phyloP scores from a whole-genome alignment of 257 asterid species.

The Nemophila menziesii region DNA sequence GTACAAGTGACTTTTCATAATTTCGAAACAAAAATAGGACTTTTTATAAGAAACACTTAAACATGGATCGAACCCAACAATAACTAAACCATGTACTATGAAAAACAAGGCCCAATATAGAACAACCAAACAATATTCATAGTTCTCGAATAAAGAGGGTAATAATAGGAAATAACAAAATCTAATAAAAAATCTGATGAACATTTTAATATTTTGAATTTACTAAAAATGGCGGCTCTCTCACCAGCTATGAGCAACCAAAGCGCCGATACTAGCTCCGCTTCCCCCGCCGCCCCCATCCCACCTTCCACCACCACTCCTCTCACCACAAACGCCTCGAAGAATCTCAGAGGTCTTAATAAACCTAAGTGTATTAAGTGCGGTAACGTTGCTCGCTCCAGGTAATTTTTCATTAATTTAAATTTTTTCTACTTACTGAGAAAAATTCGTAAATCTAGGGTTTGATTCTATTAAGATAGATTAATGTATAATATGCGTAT shows the following conservation, averaged over 20 bases:
- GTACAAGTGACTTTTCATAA: too few species aligned
- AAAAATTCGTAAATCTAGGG: not conserved
- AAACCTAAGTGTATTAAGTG: conserved; percentile 97
- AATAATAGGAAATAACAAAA: too few species aligned
- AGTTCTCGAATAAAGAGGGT: too few species aligned
- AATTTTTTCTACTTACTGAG: not conserved
- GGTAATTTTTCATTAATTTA: conserved; percentile 25
- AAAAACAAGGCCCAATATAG: too few species aligned
- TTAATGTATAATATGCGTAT: not conserved
- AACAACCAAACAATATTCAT: too few species aligned
- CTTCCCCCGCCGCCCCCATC: conserved; percentile 9
- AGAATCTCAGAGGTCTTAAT: conserved; percentile 81
- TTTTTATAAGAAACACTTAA: too few species aligned
- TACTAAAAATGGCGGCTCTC: conserved; percentile 17
- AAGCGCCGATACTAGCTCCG: conserved; percentile 12
- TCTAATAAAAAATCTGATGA: too few species aligned
- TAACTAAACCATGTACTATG: too few species aligned
- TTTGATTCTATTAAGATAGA: not conserved
- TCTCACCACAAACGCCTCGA: conserved; percentile 29
- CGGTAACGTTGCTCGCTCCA: conserved; percentile 96
- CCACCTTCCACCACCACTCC: conserved; percentile 16
- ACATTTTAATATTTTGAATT: not conserved
- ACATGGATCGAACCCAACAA: too few species aligned
- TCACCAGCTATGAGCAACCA: conserved; percentile 29
- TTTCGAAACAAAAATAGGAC: too few species aligned